Percentiles rank a stretch among this genome's conserved stretches.
These are phyloP conservation scores for Metschnikowia gruessii DNA, from an alignment of 805 yeast genomes.

Conservation along the genomic window DNA sequence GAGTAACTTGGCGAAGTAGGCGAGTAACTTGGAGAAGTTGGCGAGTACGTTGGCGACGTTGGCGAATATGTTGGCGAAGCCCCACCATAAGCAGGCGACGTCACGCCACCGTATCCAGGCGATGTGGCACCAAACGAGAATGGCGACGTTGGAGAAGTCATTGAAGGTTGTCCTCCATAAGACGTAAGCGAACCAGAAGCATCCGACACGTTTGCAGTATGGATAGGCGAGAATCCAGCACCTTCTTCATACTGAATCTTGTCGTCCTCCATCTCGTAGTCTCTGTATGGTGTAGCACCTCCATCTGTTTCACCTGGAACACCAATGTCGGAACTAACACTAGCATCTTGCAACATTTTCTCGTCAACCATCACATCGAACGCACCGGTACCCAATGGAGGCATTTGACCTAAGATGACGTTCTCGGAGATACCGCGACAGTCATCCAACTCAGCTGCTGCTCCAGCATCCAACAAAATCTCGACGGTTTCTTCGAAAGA, in stretches of 20 bases:
- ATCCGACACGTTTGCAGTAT: constrained; percentile 77
- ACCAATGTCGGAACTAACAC: constrained; percentile 43
- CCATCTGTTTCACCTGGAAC: constrained; percentile 50
- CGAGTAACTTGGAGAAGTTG: constrained; percentile 68
- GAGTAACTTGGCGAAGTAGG: constrained; percentile 76
- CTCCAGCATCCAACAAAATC: constrained; percentile 95
- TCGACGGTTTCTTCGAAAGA: constrained; percentile 99
- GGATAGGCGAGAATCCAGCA: constrained; percentile 90
- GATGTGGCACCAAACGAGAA: constrained; percentile 48
- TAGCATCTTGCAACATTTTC: constrained; percentile 63
- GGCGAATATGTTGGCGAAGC: constrained; percentile 23
- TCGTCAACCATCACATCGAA: constrained; percentile 96
- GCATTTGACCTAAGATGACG: constrained; percentile 96
- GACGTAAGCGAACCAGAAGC: constrained; percentile 82
- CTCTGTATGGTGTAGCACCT: constrained; percentile 88
- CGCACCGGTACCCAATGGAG: constrained; percentile 98
- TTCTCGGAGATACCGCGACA: constrained; percentile 99
- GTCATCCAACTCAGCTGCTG: constrained; percentile 95
- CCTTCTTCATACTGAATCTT: constrained; percentile 65
- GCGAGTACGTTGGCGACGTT: constrained; percentile 44
- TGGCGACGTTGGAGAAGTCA: constrained; percentile 55
- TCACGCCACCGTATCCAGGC: constrained; percentile 52
- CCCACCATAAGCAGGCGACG: constrained; percentile 46
- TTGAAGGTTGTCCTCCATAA: constrained; percentile 66
- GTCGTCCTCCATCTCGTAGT: constrained; percentile 58